A percentile compares a stretch with the other conserved stretches of the same genome.
Evolutionary conservation across 23 red algal genomes (phyloP).

Genomic region (Agarophyton chilense): DNA sequence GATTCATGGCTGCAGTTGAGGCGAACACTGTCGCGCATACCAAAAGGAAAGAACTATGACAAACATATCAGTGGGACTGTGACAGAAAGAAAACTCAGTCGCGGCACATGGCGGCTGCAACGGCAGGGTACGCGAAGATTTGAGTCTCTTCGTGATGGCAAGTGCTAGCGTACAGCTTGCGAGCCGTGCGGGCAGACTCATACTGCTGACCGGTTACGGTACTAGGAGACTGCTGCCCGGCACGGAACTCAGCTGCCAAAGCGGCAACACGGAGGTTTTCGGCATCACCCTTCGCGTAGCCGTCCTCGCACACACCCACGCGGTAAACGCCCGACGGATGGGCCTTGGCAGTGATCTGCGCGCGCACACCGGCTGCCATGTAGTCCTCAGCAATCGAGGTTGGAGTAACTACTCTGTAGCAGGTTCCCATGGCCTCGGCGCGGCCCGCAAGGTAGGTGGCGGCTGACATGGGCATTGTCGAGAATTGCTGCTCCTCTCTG

Average conservation of each 20-base stretch:
- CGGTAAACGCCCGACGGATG: conserved; percentile 64
- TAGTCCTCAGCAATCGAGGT: conserved; percentile 70
- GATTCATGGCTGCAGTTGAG: neutral
- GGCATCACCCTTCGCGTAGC: conserved; percentile 74
- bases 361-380: conserved; percentile 60
- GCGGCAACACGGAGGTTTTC: conserved; percentile 59
- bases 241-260: conserved; percentile 67
- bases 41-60: conserved; percentile 21
- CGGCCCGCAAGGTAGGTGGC: conserved; percentile 55
- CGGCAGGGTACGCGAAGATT: conserved; percentile 67
- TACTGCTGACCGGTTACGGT: conserved; percentile 46
- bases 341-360: conserved; percentile 29
- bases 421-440: conserved; percentile 63
- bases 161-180: conserved; percentile 59
- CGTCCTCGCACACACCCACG: conserved; percentile 64
- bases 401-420: conserved; percentile 62
- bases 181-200: conserved; percentile 41
- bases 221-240: conserved; percentile 38
- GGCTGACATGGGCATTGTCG: conserved; percentile 63
- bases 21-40: conserved; percentile 2
- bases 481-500: conserved; percentile 70
- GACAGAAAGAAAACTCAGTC: neutral
- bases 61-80: neutral
- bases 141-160: conserved; percentile 76
- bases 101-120: conserved; percentile 63